phyloP scores from a whole-genome alignment of 441 rosid genomes.

The Omphalea diandra region DNA sequence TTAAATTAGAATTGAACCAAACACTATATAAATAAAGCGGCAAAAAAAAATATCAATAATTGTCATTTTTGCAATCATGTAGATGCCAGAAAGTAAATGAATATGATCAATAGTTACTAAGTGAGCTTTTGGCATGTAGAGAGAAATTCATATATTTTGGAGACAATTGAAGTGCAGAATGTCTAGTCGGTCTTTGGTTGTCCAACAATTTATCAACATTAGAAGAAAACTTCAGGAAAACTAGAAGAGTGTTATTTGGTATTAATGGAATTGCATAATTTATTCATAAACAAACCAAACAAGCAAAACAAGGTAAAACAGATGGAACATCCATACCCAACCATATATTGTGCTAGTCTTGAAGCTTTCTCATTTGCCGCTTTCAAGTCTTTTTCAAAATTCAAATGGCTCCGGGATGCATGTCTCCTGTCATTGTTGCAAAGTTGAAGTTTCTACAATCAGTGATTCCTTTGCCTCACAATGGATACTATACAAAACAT shows the following conservation, averaged over 20 bases:
- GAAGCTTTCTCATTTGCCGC: conserved; percentile 57
- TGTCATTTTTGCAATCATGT: conserved; percentile 5
- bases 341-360: conserved; percentile 52
- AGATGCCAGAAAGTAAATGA: background rate
- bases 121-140: background rate
- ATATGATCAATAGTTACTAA: background rate
- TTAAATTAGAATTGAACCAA: no score
- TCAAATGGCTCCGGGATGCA: conserved; percentile 45
- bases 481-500: background rate
- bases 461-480: conserved; percentile 3
- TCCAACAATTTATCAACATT: background rate
- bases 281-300: background rate
- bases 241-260: background rate
- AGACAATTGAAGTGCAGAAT: background rate
- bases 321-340: conserved; percentile 45
- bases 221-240: background rate
- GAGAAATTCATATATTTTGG: background rate
- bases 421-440: conserved; percentile 52
- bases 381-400: conserved; percentile 41
- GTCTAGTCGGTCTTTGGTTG: background rate
- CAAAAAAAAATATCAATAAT: no score
- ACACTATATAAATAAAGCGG: no score
- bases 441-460: conserved; percentile 4
- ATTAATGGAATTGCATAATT: background rate
- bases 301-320: conserved; percentile 2